Base-by-base conservation (phyloP, 257 asterid species). In the Capsicum pubescens region DNA sequence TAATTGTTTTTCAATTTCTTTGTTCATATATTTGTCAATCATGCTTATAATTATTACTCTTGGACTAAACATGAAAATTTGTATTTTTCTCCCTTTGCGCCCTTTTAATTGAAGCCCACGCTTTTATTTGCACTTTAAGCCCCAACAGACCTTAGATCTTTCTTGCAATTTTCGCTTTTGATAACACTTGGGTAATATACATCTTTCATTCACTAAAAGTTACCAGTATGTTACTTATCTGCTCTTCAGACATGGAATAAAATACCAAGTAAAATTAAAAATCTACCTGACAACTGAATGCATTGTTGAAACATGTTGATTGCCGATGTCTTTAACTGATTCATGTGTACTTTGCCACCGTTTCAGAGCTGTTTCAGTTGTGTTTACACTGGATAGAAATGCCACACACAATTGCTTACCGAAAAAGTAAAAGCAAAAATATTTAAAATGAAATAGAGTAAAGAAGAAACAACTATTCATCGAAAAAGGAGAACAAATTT, bases 221-320 rank as follows among this genome's bases (percentile, higher is more conserved):
- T 50, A 7, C 61, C 5, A 32, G 13, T 76, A n/a, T 21, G 21
- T 52, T 50, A 50, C 61, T 13, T 52, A 76, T 76, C 46, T 52
- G 63, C 63, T 76, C 81, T 76, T 76, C 21, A 76, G 21, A 13
- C 46, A 76, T 63, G 9, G 61, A 26, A 76, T 13, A 35, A 7
- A 7, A 35, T 77, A 44, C n/a, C 81, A 83, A 56, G 32, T 82
- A 54, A 14, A 64, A 84, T 21, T 11, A 56, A 76, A 87, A 64
- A 55, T 35, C 26, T 50, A 94, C 98, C 97, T 89, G 76, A 90
- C 90, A 90, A 87, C 91, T 56, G 92, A 91, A 76, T 83, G 88
- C 78, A 91, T 71, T 19, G 89, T 70, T 10, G 90, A 84, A 83
- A 85, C 92, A 71, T 91, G 91, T 88, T 91, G 87, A 66, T 86